Evolutionary conservation across 2,329 filamentous ascomycete genomes (phyloP), one percentile per base, ranked within the genome.

Genomic region (Sclerotinia minor): DNA sequence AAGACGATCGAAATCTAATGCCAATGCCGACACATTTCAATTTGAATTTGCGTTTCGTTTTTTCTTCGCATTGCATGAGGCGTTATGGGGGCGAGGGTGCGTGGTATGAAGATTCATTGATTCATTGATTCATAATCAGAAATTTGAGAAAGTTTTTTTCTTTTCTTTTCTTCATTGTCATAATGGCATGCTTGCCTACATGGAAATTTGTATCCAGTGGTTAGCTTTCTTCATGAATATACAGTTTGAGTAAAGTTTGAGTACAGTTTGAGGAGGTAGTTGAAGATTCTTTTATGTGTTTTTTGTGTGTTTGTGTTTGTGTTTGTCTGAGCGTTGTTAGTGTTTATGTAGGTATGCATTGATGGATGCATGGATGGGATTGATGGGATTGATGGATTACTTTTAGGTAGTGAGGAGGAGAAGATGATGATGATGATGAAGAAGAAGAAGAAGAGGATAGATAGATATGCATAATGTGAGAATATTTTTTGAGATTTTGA

Each of bases 1-100:
- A 78, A 78, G 71, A 77, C 76, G 68, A 77, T 78, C 68, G 76
- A 77, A 69, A 78, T 78, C 64, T 78, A 72, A 73, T 65, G 55
- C 50, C 58, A 64, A 52, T 54, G 49, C 38, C 32, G 26, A 44
- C 47, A 64, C 7, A 41, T 41, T 64, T 53, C 24, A 58, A 65
- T 68, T 57, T 41, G 67, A 54, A 45, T 9, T 52, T 38, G 45
- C 58, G 44, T 65, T 65, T 13, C 24, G 45, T 41, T 50, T 65
- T 68, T 68, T 45, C 29, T 55, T 65, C 41, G 38, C 64, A 65
- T 65, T 65, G 41, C 38, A 58, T 58, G 64, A 59, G 64, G 64
- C 49, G 64, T 65, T 65, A 29, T 55, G 64, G 50, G 52, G 41
- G 38, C 32, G 63, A 38, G 63, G 38, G 26, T 49, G 49, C 24